Evolutionary conservation across 2,329 filamentous ascomycete genomes (phyloP), one percentile per base, ranked within the genome.

Genomic region (Colletotrichum somersetense): DNA sequence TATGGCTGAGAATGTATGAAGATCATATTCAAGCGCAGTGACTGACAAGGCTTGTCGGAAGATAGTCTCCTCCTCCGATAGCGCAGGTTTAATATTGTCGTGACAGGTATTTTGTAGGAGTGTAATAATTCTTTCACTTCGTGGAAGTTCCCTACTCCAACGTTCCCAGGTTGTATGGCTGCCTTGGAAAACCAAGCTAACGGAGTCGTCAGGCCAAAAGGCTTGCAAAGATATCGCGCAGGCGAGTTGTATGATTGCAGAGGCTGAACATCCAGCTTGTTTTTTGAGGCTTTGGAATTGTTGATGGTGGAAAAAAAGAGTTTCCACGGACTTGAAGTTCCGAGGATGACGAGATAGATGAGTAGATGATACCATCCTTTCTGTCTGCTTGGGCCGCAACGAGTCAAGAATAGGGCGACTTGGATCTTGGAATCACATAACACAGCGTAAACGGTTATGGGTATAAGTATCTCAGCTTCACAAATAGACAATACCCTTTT

Each of bases 231-330:
- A 57, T 33, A 66, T 53, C 2, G 38, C 46, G 42, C 46, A 70
- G n/a, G 67, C 62, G 46, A 70, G 67, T 12, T 30, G 62, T 16
- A 70, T 48, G 3, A 69, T 65, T 1, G 61, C 44, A 33, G 66
- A 52, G n/a, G 50, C 66, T 4, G 66, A 69, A 20, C 66, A 69
- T 33, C 30, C 52, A 12, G 66, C 53, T 42, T 69, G 52, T 23
- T 46, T 23, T 26, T 58, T 55, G 40, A 70, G 55, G 5, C 26
- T 20, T 11, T 53, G 26, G 11, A 66, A 48, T 26, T 59, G 38
- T 5, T 55, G 23, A 7, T 59, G 35, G 18, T 55, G 62, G 18
- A 55, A 70, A 18, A 55, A 59, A 0, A 66, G n/a, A 18, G 38
- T 46, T 18, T 70, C 67, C 11, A 42, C 61, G 16, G 61, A 50